A percentile compares a stretch with the other conserved stretches of the same genome.
Evolutionary conservation across 2,329 filamentous ascomycete species (phyloP).

Genomic region (Claviceps purpurea): DNA sequence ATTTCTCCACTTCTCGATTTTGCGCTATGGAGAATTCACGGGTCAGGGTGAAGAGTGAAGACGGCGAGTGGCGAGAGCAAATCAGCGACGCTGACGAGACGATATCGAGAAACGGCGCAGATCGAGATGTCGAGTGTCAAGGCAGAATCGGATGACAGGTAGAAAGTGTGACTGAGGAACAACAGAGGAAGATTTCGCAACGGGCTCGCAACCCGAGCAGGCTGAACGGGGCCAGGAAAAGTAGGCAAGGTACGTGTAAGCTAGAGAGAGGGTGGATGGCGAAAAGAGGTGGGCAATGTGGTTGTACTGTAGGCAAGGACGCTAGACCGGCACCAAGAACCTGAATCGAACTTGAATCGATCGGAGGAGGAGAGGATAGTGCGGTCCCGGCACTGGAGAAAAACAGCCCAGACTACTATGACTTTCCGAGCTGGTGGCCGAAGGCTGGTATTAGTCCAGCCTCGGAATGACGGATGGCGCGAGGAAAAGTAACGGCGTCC

Average conservation of each 20-base stretch:
- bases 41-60: not conserved
- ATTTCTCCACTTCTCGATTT: not conserved
- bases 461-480: not conserved
- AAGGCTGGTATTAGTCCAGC: not conserved
- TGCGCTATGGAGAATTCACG: not conserved
- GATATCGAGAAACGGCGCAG: not conserved
- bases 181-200: not conserved
- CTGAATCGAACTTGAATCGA: constrained; percentile 3
- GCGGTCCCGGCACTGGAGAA: not conserved
- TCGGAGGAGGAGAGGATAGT: not conserved
- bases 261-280: not conserved
- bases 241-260: not conserved
- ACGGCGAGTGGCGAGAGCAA: not conserved
- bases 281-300: constrained; percentile 3
- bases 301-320: constrained; percentile 4
- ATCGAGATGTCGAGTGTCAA: constrained; percentile 1
- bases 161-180: not conserved
- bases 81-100: not conserved
- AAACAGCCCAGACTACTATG: not conserved
- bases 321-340: constrained; percentile 1
- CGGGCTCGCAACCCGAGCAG: not conserved
- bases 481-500: not conserved
- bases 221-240: not conserved
- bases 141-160: not conserved
- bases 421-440: not conserved